Percentiles rank a stretch among this genome's conserved stretches.
Conservation (phyloP, 2,329 filamentous ascomycete genomes). For the Berkeleyomyces rouxiae region DNA sequence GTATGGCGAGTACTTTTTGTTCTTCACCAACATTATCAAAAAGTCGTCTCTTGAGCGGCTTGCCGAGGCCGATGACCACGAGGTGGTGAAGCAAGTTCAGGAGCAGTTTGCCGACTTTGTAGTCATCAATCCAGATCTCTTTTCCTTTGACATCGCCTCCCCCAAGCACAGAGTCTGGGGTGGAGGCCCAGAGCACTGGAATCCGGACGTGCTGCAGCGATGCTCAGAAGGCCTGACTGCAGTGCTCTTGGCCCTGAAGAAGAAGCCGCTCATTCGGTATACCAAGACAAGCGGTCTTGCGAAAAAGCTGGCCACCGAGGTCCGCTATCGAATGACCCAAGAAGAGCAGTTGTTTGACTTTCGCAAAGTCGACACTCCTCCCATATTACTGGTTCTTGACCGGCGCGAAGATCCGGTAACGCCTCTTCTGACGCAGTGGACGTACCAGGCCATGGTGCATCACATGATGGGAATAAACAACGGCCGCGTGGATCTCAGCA, state of each 20-base stretch:
- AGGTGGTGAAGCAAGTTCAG: constrained; percentile 84
- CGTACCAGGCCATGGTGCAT: constrained; percentile 99
- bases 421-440: constrained; percentile 91
- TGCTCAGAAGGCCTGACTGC: constrained; percentile 78
- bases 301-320: constrained; percentile 84
- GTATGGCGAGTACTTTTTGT: constrained; percentile 93
- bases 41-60: constrained; percentile 89
- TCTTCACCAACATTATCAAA: constrained; percentile 94
- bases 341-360: constrained; percentile 97
- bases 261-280: constrained; percentile 88
- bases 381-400: constrained; percentile 79
- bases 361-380: constrained; percentile 81
- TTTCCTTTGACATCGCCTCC: constrained; percentile 58
- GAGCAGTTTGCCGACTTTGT: constrained; percentile 95
- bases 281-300: constrained; percentile 78
- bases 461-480: constrained; percentile 88
- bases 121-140: constrained; percentile 87
- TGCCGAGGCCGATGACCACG: constrained; percentile 92
- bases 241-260: constrained; percentile 75
- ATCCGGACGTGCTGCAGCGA: constrained; percentile 70
- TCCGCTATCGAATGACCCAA: constrained; percentile 83
- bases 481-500: constrained; percentile 76
- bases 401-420: constrained; percentile 89
- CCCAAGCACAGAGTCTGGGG: constrained; percentile 70
- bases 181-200: constrained; percentile 70